Evolutionary conservation across 768 basidiomycete genomes (phyloP).

Genomic region (Postia placenta): DNA sequence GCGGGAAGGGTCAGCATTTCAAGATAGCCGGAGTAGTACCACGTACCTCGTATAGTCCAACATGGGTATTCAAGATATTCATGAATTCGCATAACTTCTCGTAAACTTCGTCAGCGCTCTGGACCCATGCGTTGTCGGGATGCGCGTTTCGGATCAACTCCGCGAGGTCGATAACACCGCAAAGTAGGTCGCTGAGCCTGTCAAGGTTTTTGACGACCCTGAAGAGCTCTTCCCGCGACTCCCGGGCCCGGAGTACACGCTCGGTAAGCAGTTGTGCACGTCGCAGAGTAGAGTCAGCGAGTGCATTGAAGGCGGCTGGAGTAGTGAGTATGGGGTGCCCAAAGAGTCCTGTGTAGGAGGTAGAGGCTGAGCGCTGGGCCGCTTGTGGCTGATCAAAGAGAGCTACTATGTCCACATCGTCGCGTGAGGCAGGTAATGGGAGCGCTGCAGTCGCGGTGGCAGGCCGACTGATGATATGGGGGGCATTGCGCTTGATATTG

Average conservation of each 20-base stretch:
- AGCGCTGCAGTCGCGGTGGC: slow-evolving; percentile 37
- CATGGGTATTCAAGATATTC: slow-evolving; percentile 94
- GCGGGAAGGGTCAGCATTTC: neutral
- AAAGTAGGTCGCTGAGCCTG: slow-evolving; percentile 91
- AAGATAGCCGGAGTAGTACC: neutral
- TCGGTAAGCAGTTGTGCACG: slow-evolving; percentile 81
- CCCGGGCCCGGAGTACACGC: slow-evolving; percentile 69
- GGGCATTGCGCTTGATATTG: slow-evolving; percentile 24
- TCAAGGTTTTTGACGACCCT: slow-evolving; percentile 95
- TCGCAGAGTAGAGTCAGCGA: slow-evolving; percentile 74
- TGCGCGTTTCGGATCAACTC: slow-evolving; percentile 93
- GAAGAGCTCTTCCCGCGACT: slow-evolving; percentile 68
- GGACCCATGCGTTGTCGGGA: slow-evolving; percentile 79
- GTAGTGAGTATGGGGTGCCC: slow-evolving; percentile 66
- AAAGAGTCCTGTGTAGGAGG: slow-evolving; percentile 75
- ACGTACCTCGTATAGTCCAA: slow-evolving; percentile 81
- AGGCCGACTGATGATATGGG: slow-evolving; percentile 8
- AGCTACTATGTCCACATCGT: slow-evolving; percentile 60
- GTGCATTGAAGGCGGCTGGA: slow-evolving; percentile 60
- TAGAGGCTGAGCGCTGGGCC: slow-evolving; percentile 32
- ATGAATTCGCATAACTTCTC: slow-evolving; percentile 93
- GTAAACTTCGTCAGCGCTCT: slow-evolving; percentile 81
- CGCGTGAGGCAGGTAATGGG: slow-evolving; percentile 52
- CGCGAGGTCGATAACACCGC: slow-evolving; percentile 93
- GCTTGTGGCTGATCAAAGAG: slow-evolving; percentile 65